phyloP scores from a whole-genome alignment of 257 asterid species.

The Solanum raphanifolium region DNA sequence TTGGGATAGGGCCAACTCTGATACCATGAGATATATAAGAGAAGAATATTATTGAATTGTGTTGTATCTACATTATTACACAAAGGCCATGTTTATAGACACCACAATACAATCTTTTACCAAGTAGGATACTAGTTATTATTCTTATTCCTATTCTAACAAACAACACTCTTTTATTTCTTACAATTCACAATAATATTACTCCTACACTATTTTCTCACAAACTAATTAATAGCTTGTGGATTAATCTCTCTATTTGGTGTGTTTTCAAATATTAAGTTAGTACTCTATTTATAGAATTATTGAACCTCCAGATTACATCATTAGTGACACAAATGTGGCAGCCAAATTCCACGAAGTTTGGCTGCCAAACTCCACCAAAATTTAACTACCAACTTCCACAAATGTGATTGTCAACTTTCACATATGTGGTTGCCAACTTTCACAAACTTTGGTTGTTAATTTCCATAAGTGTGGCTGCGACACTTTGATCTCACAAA shows the following conservation, averaged over 20 bases:
- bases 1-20: neutral
- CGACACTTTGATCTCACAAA: no score
- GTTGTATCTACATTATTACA: neutral
- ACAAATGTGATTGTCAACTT: neutral
- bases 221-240: neutral
- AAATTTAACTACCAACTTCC: neutral
- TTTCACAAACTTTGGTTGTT: neutral
- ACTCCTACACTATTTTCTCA: neutral
- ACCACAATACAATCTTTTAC: neutral
- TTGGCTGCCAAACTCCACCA: neutral
- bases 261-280: neutral
- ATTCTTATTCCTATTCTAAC: neutral
- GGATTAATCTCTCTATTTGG: neutral
- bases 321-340: neutral
- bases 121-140: neutral
- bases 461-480: no score
- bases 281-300: no score
- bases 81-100: neutral
- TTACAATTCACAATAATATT: no score
- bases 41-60: neutral
- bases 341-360: neutral
- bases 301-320: neutral
- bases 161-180: neutral
- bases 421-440: neutral
- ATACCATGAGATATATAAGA: no score